Evolutionary conservation across 768 basidiomycete species (phyloP).

Genomic region (Lentinula edodes): DNA sequence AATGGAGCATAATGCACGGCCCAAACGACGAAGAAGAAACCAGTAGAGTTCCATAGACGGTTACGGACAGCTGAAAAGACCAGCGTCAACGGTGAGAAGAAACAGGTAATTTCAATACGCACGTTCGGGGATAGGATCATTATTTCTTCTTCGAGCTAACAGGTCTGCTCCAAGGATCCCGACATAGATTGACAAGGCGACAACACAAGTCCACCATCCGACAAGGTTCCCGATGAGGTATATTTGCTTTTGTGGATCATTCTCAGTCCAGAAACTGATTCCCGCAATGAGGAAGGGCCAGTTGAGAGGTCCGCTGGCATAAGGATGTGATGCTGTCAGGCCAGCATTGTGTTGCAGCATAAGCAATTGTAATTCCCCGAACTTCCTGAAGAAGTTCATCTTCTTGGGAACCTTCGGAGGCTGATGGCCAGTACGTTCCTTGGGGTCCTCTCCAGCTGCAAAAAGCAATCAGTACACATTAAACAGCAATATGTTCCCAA

Average conservation of each 20-base stretch:
- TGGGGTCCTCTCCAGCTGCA: slow-evolving; percentile 49
- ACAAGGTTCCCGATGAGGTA: slow-evolving; percentile 93
- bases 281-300: slow-evolving; percentile 97
- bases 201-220: slow-evolving; percentile 92
- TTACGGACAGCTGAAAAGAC: slow-evolving; percentile 72
- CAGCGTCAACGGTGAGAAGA: slow-evolving; percentile 3
- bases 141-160: slow-evolving; percentile 77
- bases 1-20: slow-evolving; percentile 94
- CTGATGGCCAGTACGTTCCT: slow-evolving; percentile 44
- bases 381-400: slow-evolving; percentile 93
- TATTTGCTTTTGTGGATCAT: slow-evolving; percentile 81
- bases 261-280: slow-evolving; percentile 98
- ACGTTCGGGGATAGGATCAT: slow-evolving; percentile 87
- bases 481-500: slow-evolving; percentile 3
- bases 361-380: slow-evolving; percentile 84
- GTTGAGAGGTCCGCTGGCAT: slow-evolving; percentile 92
- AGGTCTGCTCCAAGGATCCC: slow-evolving; percentile 90
- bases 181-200: slow-evolving; percentile 81
- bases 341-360: slow-evolving; percentile 99
- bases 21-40: slow-evolving; percentile 96
- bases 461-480: slow-evolving; percentile 6
- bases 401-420: slow-evolving; percentile 67
- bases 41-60: slow-evolving; percentile 90
- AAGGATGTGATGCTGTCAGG: slow-evolving; percentile 94
- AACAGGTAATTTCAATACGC: slow-evolving; percentile 26